Base-by-base conservation (phyloP, 306 rosid genomes). In the Vicia villosa region DNA sequence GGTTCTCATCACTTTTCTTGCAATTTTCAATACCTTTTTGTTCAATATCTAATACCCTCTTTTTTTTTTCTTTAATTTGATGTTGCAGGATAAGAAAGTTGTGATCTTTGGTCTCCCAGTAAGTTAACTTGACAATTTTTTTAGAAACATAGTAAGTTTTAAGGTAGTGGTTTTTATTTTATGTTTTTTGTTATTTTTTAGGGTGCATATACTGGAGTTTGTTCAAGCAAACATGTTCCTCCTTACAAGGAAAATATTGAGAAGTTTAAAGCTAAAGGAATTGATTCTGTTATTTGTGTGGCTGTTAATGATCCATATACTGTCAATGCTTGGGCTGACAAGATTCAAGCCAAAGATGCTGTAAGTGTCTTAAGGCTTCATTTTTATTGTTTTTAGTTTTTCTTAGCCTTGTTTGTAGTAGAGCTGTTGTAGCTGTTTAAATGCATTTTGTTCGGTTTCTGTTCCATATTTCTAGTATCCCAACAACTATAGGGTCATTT, bases 121-220 rank as follows among this genome's bases (percentile, higher is more conserved):
- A 85, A 90, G 96, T 85, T 58, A 9, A 36, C 10, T 36, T 40
- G 5, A 1, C 6, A 46, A 14, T 58, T 21, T 32, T 68, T 17
- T 24, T 17, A 32, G 32, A 1, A 34, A 7, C 38, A 34, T 34
- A 34, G 10, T 34, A 7, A 34, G 7, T 34, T 34, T 34, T 34
- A 4, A 73, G 12, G 65, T 26, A 14, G n/a, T 52, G 32, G 0
- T 52, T 21, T 52, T 70, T 61, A 12, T 8, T 49, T 8, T 3
- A 49, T 74, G 77, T 11, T 49, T n/a, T 68, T 66, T 63, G 30
- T 37, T 16, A n/a, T 65, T 78, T 22, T n/a, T 67, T 79, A 93
- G 98, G 98, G 98, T 78, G 98, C 98, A 66, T 88, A 88, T 26
- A 93, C 97, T 0, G 96, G 98, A 60, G 98, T 93, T 68, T 93